phyloP scores from a whole-genome alignment of 23 red algal genomes.

The Gracilariopsis chorda region DNA sequence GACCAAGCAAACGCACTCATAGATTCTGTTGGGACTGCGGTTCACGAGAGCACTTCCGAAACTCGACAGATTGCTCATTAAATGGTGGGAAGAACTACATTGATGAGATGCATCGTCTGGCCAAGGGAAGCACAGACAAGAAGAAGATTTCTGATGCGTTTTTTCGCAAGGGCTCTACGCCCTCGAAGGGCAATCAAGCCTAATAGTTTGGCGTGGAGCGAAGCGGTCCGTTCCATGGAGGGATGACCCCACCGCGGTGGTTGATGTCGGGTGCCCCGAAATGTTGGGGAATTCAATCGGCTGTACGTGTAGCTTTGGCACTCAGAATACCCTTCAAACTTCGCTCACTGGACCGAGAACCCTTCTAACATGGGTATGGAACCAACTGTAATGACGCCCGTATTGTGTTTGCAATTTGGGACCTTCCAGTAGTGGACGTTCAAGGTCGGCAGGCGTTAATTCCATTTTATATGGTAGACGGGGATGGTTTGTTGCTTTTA shows the following conservation, averaged over 20 bases:
- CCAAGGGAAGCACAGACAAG: neutral
- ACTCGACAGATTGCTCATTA: neutral
- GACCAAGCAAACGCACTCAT: neutral
- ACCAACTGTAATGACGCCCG: neutral
- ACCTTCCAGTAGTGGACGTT: neutral
- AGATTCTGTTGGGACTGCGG: neutral
- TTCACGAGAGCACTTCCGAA: neutral
- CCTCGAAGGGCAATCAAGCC: neutral
- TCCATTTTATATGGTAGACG: neutral
- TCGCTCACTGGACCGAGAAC: neutral
- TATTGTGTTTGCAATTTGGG: neutral
- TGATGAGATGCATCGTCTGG: neutral
- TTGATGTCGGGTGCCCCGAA: neutral
- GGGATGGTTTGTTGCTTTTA: neutral
- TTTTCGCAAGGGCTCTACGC: constrained; percentile 46
- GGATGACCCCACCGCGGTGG: neutral
- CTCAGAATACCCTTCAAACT: constrained; percentile 10
- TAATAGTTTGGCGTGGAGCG: neutral
- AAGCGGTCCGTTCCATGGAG: too few relatives aligned
- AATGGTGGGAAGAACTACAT: neutral
- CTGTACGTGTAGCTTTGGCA: neutral
- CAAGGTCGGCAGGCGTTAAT: neutral
- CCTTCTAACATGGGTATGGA: constrained; percentile 1
- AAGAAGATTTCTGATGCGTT: neutral
- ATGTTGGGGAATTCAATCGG: neutral